These are phyloP conservation scores for Acanthamoeba lenticulata DNA, from an alignment of 208 protist species.

Conservation along the genomic window DNA sequence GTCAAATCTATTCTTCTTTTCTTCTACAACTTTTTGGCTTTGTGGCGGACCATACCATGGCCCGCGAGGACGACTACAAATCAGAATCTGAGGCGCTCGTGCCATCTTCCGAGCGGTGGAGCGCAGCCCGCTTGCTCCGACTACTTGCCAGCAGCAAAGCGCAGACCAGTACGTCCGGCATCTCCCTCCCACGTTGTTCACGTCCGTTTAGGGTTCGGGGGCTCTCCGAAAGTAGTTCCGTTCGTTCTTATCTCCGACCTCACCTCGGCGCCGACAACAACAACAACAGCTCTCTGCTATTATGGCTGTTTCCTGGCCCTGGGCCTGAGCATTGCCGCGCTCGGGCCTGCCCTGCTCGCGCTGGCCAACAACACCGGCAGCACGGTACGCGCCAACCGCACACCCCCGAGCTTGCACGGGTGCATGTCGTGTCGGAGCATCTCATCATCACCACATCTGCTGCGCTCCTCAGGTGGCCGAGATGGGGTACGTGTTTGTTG, in stretches of 20 bases:
- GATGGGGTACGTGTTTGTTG: slow-evolving; percentile 48
- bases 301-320: slow-evolving; percentile 39
- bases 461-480: not conserved
- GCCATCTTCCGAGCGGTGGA: too few species aligned
- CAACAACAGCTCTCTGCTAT: slow-evolving; percentile 10
- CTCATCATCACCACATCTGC: too few species aligned
- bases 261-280: too few species aligned
- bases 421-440: too few species aligned
- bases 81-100: too few species aligned
- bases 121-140: not conserved
- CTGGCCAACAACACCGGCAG: slow-evolving; percentile 42
- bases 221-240: not conserved
- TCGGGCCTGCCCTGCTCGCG: not conserved
- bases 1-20: too few species aligned
- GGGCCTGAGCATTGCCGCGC: not conserved
- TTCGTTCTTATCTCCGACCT: not conserved
- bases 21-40: too few species aligned
- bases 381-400: not conserved
- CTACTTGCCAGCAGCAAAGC: not conserved
- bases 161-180: not conserved
- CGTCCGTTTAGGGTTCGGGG: not conserved
- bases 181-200: not conserved
- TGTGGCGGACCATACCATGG: too few species aligned
- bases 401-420: too few species aligned
- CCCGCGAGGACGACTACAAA: too few species aligned